Base-by-base conservation (phyloP, 78 protist genomes). In the Protostelium mycophagum region DNA sequence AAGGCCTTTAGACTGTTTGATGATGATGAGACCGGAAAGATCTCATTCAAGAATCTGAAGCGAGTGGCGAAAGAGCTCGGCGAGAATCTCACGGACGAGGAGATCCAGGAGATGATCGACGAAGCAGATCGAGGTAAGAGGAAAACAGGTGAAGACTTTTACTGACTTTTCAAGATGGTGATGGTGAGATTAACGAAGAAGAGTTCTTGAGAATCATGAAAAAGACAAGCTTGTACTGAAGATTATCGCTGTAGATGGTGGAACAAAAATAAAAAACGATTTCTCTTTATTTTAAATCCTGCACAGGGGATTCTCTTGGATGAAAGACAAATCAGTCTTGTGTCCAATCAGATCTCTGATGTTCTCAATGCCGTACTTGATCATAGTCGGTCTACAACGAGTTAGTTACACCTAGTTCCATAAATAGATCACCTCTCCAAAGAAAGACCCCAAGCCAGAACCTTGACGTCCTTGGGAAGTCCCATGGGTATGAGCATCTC, bases 401-500 rank as follows among this genome's bases (percentile, higher is more conserved):
- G n/a, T n/a, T n/a, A n/a, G n/a, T n/a, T n/a, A n/a, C n/a, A n/a
- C n/a, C n/a, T 88, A 85, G 37, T n/a, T 36, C 83, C 35, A 88
- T 36, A 29, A 1, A 0, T 34, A 29, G 35, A 29, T 0, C n/a
- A 91, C 86, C 98, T 88, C 92, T 99, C 99, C 35, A 98, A 92
- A 1, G 98, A 96, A 25, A 99, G 95, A 28, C 99, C 99, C 99
- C 99, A 98, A 1, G 99, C 99, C 63, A 98, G 93, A 83, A 95
- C 99, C 25, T 89, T 0, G 38, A 98, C 99, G 94, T 95, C 97
- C 34, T 95, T 97, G 36, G 99, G 99, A 34, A 99, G 38, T 63
- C 99, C 99, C 99, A 99, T 99, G 39, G 99, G 99, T 0, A 85
- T 90, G 34, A 99, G 93, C 99, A 99, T 98, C 95, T 99, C 99